phyloP scores from a whole-genome alignment of 768 basidiomycete species.

The Termitomyces sp. region DNA sequence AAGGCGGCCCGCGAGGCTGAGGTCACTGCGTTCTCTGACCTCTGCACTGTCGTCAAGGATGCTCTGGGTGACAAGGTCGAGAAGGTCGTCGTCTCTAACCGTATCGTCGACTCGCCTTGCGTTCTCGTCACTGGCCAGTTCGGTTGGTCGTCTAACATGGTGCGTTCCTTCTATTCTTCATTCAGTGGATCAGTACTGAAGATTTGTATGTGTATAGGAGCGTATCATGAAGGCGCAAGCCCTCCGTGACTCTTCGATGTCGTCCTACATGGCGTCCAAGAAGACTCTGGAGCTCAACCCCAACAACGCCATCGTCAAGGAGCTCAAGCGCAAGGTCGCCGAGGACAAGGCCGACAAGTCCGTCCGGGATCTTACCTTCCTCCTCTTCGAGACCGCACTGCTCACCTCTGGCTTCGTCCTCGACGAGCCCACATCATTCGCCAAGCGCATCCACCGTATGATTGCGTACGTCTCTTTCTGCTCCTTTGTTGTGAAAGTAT shows the following conservation, averaged over 20 bases:
- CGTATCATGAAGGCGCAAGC: slow-evolving; percentile 99
- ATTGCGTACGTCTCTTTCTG: slow-evolving; percentile 58
- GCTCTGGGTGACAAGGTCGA: slow-evolving; percentile 99
- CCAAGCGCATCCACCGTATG: slow-evolving; percentile 97
- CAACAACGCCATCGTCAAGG: slow-evolving; percentile 88
- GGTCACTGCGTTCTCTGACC: slow-evolving; percentile 75
- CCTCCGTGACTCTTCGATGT: slow-evolving; percentile 94
- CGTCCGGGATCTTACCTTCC: slow-evolving; percentile 92
- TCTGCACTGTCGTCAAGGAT: slow-evolving; percentile 96
- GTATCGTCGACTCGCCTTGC: slow-evolving; percentile 94
- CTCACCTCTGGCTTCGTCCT: slow-evolving; percentile 95
- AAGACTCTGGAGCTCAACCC: slow-evolving; percentile 98
- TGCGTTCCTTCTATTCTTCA: slow-evolving; percentile 27
- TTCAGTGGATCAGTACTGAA: background rate
- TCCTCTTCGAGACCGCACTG: slow-evolving; percentile 95
- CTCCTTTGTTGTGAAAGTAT: background rate
- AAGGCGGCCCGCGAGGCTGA: slow-evolving; percentile 89
- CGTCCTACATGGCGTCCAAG: slow-evolving; percentile 98
- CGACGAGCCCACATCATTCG: slow-evolving; percentile 92
- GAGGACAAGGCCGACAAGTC: slow-evolving; percentile 99
- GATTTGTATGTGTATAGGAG: slow-evolving; percentile 44
- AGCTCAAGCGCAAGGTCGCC: slow-evolving; percentile 91
- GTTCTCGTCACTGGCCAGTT: slow-evolving; percentile 98
- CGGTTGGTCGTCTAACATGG: slow-evolving; percentile 99
- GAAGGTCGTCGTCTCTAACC: slow-evolving; percentile 98